Base-by-base conservation (phyloP, 2,329 filamentous ascomycete species). In the Phialophora macrospora region DNA sequence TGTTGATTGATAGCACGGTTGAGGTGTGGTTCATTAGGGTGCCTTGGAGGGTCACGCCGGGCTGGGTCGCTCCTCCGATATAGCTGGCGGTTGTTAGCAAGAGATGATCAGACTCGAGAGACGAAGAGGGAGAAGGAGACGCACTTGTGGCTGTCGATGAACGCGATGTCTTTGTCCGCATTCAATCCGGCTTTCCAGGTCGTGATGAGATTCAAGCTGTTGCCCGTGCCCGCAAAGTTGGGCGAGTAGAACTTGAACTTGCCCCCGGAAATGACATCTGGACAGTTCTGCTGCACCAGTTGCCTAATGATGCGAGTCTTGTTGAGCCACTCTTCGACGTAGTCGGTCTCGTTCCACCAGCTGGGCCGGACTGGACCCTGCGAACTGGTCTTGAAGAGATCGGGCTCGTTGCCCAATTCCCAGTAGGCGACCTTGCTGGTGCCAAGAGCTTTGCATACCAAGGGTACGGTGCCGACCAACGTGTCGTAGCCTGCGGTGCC, bases 321-420 rank as follows among this genome's bases (percentile, higher is more conserved):
- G 60, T 84, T 81, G 12, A 84, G 75, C 85, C 86, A 89, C 71
- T 89, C 83, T 5, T 74, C 69, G 2, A 87, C 84, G 71, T 85
- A 89, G 34, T 79, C 77, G 17, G 74, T 75, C 71, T 88, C 87
- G 62, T 81, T 82, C 81, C 84, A 89, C 30, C 72, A 77, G 0
- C 77, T 30, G 0, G 85, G 82, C n/a, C 86, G 76, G 22, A 86
- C 81, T 0, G 80, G 76, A 0, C 83, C 81, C 68, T 85, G 83
- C 2, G 81, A 74, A 22, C 82, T 83, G 1, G 80, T 83, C 20
- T 82, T 81, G 74, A 78, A 89, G 7, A 88, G 75, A 73, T 89
- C 86, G 0, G 86, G 85, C 74, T 89, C 87, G 71, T 89, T 89
- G 46, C 88, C 87, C 69, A 88, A 85, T 72, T 87, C 85, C 85